Conservation (phyloP, 2,329 filamentous ascomycete species). For the Raffaelea albimanens region DNA sequence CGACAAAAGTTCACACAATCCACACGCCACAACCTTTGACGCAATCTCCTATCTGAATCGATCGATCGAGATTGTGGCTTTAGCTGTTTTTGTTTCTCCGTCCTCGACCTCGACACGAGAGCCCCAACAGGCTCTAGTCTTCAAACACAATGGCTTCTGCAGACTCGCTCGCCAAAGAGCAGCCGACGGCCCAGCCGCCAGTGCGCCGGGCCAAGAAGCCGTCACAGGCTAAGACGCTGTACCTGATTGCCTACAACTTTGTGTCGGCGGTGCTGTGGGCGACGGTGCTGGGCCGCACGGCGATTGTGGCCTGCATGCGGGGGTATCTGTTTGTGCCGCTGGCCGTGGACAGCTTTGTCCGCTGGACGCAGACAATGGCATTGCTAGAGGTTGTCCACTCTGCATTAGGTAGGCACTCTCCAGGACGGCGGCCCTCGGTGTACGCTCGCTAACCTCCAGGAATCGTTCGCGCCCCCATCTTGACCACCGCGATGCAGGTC, state of each 20-base stretch:
- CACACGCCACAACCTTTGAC: too few species aligned
- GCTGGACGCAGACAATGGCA: slow-evolving; percentile 77
- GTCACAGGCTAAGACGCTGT: slow-evolving; percentile 47
- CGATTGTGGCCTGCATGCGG: slow-evolving; percentile 41
- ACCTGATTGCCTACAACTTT: slow-evolving; percentile 81
- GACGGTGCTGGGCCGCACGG: slow-evolving; percentile 61
- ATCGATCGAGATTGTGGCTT: too few species aligned
- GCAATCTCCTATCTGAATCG: too few species aligned
- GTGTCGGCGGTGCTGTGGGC: slow-evolving; percentile 70
- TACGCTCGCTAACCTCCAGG: slow-evolving; percentile 34
- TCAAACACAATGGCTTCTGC: too few species aligned
- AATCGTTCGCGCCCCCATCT: slow-evolving; percentile 73
- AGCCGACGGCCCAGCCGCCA: not conserved
- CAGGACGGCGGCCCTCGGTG: too few species aligned
- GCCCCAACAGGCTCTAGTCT: too few species aligned
- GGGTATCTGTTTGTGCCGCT: slow-evolving; percentile 51
- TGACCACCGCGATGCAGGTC: slow-evolving; percentile 87
- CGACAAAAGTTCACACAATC: too few species aligned
- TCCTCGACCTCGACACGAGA: too few species aligned
- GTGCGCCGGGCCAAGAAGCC: too few species aligned
- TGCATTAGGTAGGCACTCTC: slow-evolving; percentile 49
- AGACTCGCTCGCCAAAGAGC: slow-evolving; percentile 22
- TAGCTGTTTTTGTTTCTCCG: too few species aligned
- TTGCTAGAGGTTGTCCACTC: slow-evolving; percentile 78
- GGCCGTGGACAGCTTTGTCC: slow-evolving; percentile 56